Evolutionary conservation across 108 stramenopile species (phyloP), one percentile per base, ranked within the genome.

Genomic region (Epithemia pelagica): DNA sequence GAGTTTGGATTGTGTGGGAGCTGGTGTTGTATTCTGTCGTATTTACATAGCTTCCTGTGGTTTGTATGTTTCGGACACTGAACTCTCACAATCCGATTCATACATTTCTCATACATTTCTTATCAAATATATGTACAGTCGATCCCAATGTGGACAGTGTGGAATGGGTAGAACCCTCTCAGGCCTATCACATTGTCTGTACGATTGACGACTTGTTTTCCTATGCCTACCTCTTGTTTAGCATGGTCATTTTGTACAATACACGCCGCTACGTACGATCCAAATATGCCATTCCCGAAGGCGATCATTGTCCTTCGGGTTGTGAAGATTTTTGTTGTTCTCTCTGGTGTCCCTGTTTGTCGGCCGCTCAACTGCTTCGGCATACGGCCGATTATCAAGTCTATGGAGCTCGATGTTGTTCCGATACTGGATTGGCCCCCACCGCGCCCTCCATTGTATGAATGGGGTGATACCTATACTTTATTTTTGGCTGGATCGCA

Each of bases 251-350:
- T 22, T 28, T 69, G 27, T 18, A 20, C 26, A 69, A 57, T 20
- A 62, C 46, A 21, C 68, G 68, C 2, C 3, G n/a, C 8, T 24
- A 54, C 52, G 22, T 69, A 2, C 68, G 68, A 22, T n/a, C 23
- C 22, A n/a, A 25, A 37, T 69, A 62, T 46, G 23, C 31, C 68
- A 69, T 69, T 30, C 68, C 68, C 7, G 54, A 69, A 24, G 64
- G 32, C 10, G 28, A 5, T 8, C 22, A 52, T 21, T 69, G 68
- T 31, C 7, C 8, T 5, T 5, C 25, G 18, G 64, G 64, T n/a
- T 52, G 61, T 37, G 68, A 69, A 69, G 68, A 69, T 53, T 19
- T 7, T 23, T 69, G 68, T 31, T 57, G 52, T 23, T 26, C 32
- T 7, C n/a, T 69, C 8, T 32, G 18, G 18, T 69, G 68, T 62